phyloP scores from a whole-genome alignment of 2,329 filamentous ascomycete genomes.

The Hypomyces perniciosus region DNA sequence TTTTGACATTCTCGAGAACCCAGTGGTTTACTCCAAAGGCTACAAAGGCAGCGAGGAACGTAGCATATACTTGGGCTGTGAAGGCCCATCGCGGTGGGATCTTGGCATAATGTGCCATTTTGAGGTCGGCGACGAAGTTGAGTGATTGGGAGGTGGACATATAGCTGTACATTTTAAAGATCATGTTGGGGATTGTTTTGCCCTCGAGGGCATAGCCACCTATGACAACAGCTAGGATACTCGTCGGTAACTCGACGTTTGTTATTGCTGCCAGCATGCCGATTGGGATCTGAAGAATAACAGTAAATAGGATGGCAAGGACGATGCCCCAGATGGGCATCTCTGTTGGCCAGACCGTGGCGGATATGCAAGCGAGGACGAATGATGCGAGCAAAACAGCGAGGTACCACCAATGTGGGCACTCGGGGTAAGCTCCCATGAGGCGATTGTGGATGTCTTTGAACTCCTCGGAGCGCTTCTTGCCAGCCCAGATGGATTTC shows the following conservation, averaged over 20 bases:
- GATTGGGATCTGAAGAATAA: slow-evolving; percentile 48
- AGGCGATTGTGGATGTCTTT: slow-evolving; percentile 28
- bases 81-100: slow-evolving; percentile 50
- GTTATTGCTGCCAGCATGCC: slow-evolving; percentile 52
- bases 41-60: slow-evolving; percentile 47
- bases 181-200: slow-evolving; percentile 60
- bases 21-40: slow-evolving; percentile 56
- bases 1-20: slow-evolving; percentile 48
- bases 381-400: slow-evolving; percentile 43
- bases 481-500: slow-evolving; percentile 21
- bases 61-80: slow-evolving; percentile 47
- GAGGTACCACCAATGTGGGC: slow-evolving; percentile 50
- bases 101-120: slow-evolving; percentile 59
- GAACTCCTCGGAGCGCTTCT: slow-evolving; percentile 31
- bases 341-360: slow-evolving; percentile 42
- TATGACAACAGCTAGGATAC: slow-evolving; percentile 61
- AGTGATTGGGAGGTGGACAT: slow-evolving; percentile 56
- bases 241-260: slow-evolving; percentile 53
- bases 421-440: slow-evolving; percentile 32
- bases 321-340: slow-evolving; percentile 47
- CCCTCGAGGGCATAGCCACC: slow-evolving; percentile 62
- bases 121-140: slow-evolving; percentile 54
- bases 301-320: slow-evolving; percentile 44
- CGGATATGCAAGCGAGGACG: slow-evolving; percentile 29
- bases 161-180: slow-evolving; percentile 64